Evolutionary conservation across 805 yeast genomes (phyloP), one percentile per base, ranked within the genome.

Genomic region (Candida sonorensis): DNA sequence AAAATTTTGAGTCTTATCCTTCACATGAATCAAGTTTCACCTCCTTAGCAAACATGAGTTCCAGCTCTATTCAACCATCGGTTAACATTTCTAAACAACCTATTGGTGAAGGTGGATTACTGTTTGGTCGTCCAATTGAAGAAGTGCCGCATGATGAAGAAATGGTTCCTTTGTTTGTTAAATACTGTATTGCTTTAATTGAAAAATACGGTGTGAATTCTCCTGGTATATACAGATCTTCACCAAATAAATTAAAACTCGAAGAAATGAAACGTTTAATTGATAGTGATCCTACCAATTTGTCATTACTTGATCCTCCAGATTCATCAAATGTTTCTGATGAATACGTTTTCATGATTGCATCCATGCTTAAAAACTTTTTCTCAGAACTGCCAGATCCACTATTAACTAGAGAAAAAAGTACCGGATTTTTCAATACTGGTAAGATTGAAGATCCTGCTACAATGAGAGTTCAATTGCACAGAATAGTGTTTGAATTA

Each of bases 351-450:
- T 85, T 80, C 55, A 70, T 84, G 32, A 83, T 92, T n/a, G 95
- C 95, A 0, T 81, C 94, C 1, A 66, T 92, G 19, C 61, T 90
- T 33, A 92, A 92, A 60, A 70, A 76, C 30, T 92, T 83, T 55
- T 92, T 92, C 57, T 67, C 83, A 2, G 75, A 78, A 24, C 66
- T 92, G 32, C 97, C 97, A 0, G 95, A 84, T 43, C 94, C 96
- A 7, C 63, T 92, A 31, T 66, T 92, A 29, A 81, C 94, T 0
- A 53, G 55, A 9, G 82, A 72, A 40, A 73, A 74, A 37, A 73
- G 75, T 48, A 67, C 66, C 33, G 67, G 70, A 21, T 82, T 85
- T 48, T 58, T 86, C 30, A 77, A 73, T 23, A 82, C 87, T 2
- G 82, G 82, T 15, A 75, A 75, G 53, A 77, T 86, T 31, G 69